Base-by-base conservation (phyloP, 768 basidiomycete species). In the Auricularia auricula-judae region DNA sequence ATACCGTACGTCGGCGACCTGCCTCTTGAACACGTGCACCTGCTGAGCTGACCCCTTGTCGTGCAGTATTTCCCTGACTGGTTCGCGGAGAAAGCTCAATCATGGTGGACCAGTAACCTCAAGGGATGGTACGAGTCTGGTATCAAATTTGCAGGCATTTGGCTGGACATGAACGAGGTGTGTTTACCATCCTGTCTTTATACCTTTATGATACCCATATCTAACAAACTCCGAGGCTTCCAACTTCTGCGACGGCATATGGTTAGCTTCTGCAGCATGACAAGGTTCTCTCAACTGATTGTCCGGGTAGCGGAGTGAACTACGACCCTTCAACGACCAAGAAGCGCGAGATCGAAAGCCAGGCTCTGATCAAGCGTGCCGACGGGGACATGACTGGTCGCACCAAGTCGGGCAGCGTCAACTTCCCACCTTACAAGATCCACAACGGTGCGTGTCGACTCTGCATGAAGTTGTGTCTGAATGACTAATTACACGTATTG, bases 341-440 rank as follows among this genome's bases (percentile, higher is more conserved):
- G 39, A 42, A 51, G 47, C 47, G 47, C 18, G 47, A 51, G 47
- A 51, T 51, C 21, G 18, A 51, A 21, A 51, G 47, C 4, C 18
- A 18, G n/a, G 29, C 33, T 42, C 4, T 5, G 18, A 4, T 29
- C 36, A 42, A 62, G 62, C 33, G 39, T 8, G 47, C 47, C 47
- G 39, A 36, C 29, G 59, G 59, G 1, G 34, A 61, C 11, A 61
- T 36, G 59, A 36, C 39, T 8, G 34, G 33, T 16, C 61, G 47
- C 21, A 65, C 21, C 29, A 58, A 58, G 59, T 34, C 59, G 33
- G 35, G 34, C 33, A 43, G 54, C 23, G 35, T 87, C 36, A 86
- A 83, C 70, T 67, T 66, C 0, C 88, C 87, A 7, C 83, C 85
- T 16, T 89, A 89, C 66, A 77, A 84, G 2, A 86, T 91, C 64